A percentile compares a stretch with the other conserved stretches of the same genome.
Evolutionary conservation across 2,329 filamentous ascomycete genomes (phyloP).

Genomic region (Colletotrichum siamense): DNA sequence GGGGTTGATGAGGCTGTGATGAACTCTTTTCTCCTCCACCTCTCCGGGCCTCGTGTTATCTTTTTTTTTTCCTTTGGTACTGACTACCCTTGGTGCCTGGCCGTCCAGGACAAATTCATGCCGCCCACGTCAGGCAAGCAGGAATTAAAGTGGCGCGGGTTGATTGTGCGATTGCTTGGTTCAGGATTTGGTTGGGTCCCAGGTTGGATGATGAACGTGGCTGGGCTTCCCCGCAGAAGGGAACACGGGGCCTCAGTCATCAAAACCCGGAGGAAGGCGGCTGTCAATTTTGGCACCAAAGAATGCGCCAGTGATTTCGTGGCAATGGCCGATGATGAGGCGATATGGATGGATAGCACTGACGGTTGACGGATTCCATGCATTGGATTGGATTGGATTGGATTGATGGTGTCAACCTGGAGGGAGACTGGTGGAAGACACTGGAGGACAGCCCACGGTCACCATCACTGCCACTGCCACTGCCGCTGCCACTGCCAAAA

Average conservation of each 20-base stretch:
- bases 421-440: background rate
- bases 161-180: slow-evolving; percentile 1
- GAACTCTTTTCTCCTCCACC: background rate
- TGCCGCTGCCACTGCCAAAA: background rate
- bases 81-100: background rate
- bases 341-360: background rate
- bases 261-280: background rate
- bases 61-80: background rate
- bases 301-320: background rate
- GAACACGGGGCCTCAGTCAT: slow-evolving; percentile 10
- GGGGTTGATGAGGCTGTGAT: background rate
- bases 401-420: background rate
- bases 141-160: slow-evolving; percentile 12
- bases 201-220: slow-evolving; percentile 6
- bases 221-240: slow-evolving; percentile 19
- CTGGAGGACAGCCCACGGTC: background rate
- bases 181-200: background rate
- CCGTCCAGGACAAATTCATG: background rate
- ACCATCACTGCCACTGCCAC: background rate
- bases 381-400: background rate
- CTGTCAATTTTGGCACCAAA: background rate
- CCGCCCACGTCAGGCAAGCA: background rate
- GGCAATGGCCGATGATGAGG: background rate
- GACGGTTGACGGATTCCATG: background rate
- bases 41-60: background rate